Conservation (phyloP, 805 yeast genomes). For the Lachancea sp. region DNA sequence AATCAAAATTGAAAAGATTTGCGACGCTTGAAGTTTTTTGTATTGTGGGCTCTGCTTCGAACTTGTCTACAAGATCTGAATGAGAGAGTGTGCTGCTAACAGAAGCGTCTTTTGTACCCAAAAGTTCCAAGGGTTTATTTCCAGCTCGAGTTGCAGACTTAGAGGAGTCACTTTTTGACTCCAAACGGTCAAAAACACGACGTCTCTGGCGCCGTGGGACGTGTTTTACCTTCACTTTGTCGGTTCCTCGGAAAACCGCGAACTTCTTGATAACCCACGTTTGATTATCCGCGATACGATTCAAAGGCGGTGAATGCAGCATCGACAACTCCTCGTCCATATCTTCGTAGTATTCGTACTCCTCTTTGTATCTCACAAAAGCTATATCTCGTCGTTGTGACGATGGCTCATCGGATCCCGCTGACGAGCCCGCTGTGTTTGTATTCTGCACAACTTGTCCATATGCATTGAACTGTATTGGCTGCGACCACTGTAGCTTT, state of each 20-base stretch:
- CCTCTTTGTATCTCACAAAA: slow-evolving; percentile 64
- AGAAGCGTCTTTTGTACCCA: not conserved
- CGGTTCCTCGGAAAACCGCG: slow-evolving; percentile 62
- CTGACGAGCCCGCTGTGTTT: slow-evolving; percentile 10
- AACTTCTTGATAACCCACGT: slow-evolving; percentile 69
- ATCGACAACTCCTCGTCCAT: slow-evolving; percentile 60
- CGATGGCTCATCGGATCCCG: slow-evolving; percentile 38
- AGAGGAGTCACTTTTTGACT: not conserved
- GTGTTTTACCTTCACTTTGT: slow-evolving; percentile 20
- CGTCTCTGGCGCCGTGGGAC: slow-evolving; percentile 15
- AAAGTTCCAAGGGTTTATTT: not conserved
- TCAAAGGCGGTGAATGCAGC: slow-evolving; percentile 42
- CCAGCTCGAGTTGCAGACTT: not conserved
- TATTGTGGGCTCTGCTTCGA: not conserved
- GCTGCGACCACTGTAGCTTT: slow-evolving; percentile 66
- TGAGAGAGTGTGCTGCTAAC: not conserved
- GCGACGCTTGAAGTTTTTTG: not conserved
- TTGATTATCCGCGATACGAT: slow-evolving; percentile 35
- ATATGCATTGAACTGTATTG: slow-evolving; percentile 43
- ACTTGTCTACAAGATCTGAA: not conserved
- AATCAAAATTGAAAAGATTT: slow-evolving; percentile 10
- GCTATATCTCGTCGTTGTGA: slow-evolving; percentile 67
- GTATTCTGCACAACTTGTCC: slow-evolving; percentile 28
- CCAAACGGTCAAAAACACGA: not conserved
- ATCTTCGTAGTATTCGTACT: slow-evolving; percentile 70